Percentiles rank a stretch among this genome's conserved stretches.
phyloP scores from a whole-genome alignment of 2,329 filamentous ascomycete species.

The Aureobasidium sp. region DNA sequence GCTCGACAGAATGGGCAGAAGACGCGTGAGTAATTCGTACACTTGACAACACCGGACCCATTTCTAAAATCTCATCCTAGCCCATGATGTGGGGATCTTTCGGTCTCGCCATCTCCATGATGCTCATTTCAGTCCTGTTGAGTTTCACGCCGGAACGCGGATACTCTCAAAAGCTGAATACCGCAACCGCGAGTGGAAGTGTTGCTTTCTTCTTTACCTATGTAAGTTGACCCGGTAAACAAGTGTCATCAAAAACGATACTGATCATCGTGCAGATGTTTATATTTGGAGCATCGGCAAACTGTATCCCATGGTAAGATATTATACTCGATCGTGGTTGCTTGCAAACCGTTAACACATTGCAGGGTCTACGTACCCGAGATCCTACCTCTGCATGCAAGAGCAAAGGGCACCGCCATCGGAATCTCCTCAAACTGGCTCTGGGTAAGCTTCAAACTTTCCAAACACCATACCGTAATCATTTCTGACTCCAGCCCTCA shows the following conservation, averaged over 20 bases:
- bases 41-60: no score
- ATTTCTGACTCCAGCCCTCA: neutral
- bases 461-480: no score
- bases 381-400: conserved; percentile 44
- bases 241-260: neutral
- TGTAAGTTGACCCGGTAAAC: conserved; percentile 18
- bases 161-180: conserved; percentile 29
- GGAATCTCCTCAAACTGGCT: conserved; percentile 46
- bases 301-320: conserved; percentile 41
- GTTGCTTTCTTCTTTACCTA: conserved; percentile 45
- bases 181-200: conserved; percentile 39
- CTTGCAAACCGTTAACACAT: neutral
- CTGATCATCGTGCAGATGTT: conserved; percentile 30
- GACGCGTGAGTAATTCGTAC: conserved; percentile 11
- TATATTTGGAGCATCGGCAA: conserved; percentile 39
- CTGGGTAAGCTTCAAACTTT: no score
- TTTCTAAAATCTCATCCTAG: no score
- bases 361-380: conserved; percentile 40
- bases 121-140: conserved; percentile 35
- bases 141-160: conserved; percentile 34
- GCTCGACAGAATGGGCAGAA: conserved; percentile 36
- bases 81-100: conserved; percentile 32
- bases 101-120: conserved; percentile 33
- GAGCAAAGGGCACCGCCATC: conserved; percentile 45
- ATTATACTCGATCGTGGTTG: no score